These are phyloP conservation scores for Syzygium aqueum DNA, from an alignment of 345 rosid genomes.

Conservation along the genomic window DNA sequence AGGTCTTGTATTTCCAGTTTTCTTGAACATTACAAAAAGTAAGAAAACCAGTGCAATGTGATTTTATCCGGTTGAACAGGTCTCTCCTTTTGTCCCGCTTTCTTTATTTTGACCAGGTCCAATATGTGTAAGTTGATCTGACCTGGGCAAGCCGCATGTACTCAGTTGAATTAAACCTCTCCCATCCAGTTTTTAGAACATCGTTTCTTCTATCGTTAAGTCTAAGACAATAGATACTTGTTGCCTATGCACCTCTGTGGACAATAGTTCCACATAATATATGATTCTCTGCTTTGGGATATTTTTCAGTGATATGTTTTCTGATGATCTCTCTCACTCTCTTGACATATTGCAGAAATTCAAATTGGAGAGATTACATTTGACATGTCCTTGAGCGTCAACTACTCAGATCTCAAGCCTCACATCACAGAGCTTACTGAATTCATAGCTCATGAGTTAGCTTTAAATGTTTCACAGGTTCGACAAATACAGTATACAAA, in stretches of 20 bases:
- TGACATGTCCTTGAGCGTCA: slow-evolving; percentile 43
- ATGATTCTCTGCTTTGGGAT: not conserved
- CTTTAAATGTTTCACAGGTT: slow-evolving; percentile 57
- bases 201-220: not conserved
- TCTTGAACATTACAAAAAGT: not conserved
- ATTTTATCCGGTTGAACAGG: not conserved
- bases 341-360: slow-evolving; percentile 18
- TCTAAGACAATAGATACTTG: not conserved
- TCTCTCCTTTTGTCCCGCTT: not conserved
- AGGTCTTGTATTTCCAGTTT: not conserved
- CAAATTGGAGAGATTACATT: slow-evolving; percentile 56
- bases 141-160: not conserved
- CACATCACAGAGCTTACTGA: slow-evolving; percentile 32
- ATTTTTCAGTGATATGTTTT: slow-evolving; percentile 1
- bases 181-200: not conserved
- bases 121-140: not conserved
- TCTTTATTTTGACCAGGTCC: not conserved
- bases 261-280: not conserved
- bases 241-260: not conserved
- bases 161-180: not conserved
- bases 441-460: slow-evolving; percentile 46
- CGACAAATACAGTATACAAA: not conserved
- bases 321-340: slow-evolving; percentile 4
- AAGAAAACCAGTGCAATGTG: not conserved
- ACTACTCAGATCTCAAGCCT: slow-evolving; percentile 46